Evolutionary conservation across 192 early-diverging fungal genomes (phyloP), one percentile per base, ranked within the genome.

Genomic region (Coemansia biformis): DNA sequence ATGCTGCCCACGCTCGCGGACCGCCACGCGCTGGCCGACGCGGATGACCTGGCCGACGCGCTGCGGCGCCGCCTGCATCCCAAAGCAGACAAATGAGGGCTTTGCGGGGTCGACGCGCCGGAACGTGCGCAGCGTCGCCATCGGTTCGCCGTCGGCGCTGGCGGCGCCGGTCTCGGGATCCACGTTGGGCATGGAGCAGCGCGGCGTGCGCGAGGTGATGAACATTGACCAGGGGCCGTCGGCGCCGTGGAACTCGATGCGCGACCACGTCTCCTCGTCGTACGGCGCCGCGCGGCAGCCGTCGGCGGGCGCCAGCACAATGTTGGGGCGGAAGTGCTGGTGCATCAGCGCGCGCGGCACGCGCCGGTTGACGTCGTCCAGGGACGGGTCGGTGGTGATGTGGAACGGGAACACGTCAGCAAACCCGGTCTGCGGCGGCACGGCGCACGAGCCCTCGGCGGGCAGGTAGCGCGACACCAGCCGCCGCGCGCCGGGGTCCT

Each of bases 321-420:
- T 78, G 66, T 92, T 92, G 35, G 89, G 86, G 8, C 89, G 78
- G 71, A 92, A 92, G 53, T 83, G 81, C 17, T 53, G 46, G 6
- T 64, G 54, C 5, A 54, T 48, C 28, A 88, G 44, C 15, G 75
- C 66, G 4, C 52, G 53, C 8, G 69, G 58, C 40, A 87, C 54
- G 3, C 67, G 63, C n/a, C 36, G 38, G 68, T 89, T 86, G 39
- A 89, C 63, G 36, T 87, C 81, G 9, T 32, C 23, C 17, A 90
- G 46, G 9, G 84, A 87, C 24, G 71, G 61, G 22, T 78, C 46
- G 5, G 78, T 75, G 32, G 79, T 51, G 39, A 87, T 45, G 33
- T 90, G 75, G 57, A 92, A 77, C 5, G 89, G 89, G 53, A 61
- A 88, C 22, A 76, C 81, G 49, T 92, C 89, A 8, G 89, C 78